A percentile compares a stretch with the other conserved stretches of the same genome.
Conservation (phyloP, 1,284 basidiomycete species). For the Malassezia slooffiae region DNA sequence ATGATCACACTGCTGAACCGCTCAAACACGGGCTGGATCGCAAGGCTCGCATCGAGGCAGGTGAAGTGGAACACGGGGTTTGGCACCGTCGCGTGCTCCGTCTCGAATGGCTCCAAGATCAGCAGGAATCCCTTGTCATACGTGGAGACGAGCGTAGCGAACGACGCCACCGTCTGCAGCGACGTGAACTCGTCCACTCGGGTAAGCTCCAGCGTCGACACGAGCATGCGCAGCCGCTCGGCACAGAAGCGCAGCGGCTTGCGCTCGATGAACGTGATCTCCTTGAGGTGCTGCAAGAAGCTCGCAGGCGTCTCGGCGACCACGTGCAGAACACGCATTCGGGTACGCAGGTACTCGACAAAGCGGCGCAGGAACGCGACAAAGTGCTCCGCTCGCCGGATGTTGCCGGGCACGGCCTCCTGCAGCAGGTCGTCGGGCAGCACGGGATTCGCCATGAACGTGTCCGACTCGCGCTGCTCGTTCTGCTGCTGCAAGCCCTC, state of each 20-base stretch:
- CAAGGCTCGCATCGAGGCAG: slow-evolving; percentile 91
- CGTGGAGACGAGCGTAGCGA: slow-evolving; percentile 92
- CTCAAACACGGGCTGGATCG: slow-evolving; percentile 96
- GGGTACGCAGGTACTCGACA: slow-evolving; percentile 97
- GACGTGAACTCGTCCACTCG: slow-evolving; percentile 82
- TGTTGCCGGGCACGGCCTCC: slow-evolving; percentile 95
- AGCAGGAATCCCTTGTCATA: slow-evolving; percentile 98
- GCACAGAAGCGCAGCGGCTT: slow-evolving; percentile 94
- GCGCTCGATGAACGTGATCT: slow-evolving; percentile 96
- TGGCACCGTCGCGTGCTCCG: slow-evolving; percentile 93
- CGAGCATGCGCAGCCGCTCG: slow-evolving; percentile 83
- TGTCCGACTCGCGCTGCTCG: slow-evolving; percentile 60
- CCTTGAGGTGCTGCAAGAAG: slow-evolving; percentile 94
- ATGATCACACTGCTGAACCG: slow-evolving; percentile 97
- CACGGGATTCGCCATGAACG: slow-evolving; percentile 74
- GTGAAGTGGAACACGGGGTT: slow-evolving; percentile 98
- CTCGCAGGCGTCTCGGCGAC: slow-evolving; percentile 99
- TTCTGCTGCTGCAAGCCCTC: slow-evolving; percentile 67
- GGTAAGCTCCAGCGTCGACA: slow-evolving; percentile 80
- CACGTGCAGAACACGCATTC: slow-evolving; percentile 96
- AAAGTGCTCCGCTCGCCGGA: slow-evolving; percentile 96
- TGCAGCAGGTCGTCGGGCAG: slow-evolving; percentile 86
- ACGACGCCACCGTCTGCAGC: slow-evolving; percentile 87
- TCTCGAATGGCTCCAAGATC: slow-evolving; percentile 96
- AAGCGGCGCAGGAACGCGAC: slow-evolving; percentile 96